These are phyloP conservation scores for Grosmannia serpens DNA, from an alignment of 2,329 filamentous ascomycete species.

Conservation along the genomic window DNA sequence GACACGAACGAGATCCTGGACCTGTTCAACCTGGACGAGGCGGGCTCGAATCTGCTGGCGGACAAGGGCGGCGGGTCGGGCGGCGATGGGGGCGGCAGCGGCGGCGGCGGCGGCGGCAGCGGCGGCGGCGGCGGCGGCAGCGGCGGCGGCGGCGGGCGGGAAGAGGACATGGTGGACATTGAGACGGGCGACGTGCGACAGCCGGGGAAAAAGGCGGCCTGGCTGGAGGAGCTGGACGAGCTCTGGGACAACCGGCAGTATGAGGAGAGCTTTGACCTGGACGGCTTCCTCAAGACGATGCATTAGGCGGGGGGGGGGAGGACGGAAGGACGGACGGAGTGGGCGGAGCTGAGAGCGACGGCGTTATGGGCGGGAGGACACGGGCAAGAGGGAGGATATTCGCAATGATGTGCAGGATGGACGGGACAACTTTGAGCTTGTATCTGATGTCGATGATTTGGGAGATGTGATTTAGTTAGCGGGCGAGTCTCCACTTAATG, in stretches of 20 bases:
- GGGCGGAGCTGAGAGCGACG: neutral
- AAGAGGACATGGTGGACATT: constrained; percentile 84
- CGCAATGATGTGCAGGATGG: neutral
- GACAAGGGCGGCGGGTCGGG: constrained; percentile 40
- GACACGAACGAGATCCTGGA: constrained; percentile 97
- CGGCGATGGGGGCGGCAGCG: constrained; percentile 14
- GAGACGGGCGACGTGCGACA: constrained; percentile 86
- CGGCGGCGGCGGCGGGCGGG: constrained; percentile 43
- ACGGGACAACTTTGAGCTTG: neutral
- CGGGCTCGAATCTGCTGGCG: constrained; percentile 53
- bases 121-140: constrained; percentile 14
- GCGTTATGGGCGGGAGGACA: neutral
- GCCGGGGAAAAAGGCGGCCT: constrained; percentile 86
- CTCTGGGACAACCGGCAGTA: constrained; percentile 97
- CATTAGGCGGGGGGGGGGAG: constrained; percentile 30
- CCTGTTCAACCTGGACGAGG: constrained; percentile 82
- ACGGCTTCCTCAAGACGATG: constrained; percentile 93
- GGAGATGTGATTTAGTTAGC: neutral
- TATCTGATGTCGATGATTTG: too few relatives aligned
- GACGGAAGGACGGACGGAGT: neutral
- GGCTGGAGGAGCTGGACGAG: constrained; percentile 88
- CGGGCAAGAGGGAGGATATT: too few relatives aligned
- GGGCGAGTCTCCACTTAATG: neutral
- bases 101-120: constrained; percentile 34
- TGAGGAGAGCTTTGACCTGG: constrained; percentile 93